Percentiles rank a stretch among this genome's conserved stretches.
Evolutionary conservation across 177 flowering plant species (phyloP).

Genomic region (Tripterygium wilfordii): DNA sequence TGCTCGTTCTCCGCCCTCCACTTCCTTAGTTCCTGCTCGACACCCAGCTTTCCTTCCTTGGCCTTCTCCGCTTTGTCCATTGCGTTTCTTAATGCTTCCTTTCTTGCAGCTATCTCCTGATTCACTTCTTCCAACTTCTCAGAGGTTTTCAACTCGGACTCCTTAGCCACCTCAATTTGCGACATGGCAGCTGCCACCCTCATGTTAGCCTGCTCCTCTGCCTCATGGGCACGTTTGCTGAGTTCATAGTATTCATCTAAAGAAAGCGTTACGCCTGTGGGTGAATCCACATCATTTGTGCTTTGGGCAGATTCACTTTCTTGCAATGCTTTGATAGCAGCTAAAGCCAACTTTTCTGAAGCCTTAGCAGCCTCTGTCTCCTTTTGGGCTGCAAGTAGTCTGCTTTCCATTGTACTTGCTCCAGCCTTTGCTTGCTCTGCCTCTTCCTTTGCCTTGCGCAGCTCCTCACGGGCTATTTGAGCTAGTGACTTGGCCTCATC

Average conservation of each 20-base stretch:
- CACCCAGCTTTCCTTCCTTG: constrained; percentile 77
- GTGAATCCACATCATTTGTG: constrained; percentile 29
- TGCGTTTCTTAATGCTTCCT: constrained; percentile 50
- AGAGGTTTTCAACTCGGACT: constrained; percentile 56
- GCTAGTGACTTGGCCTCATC: constrained; percentile 62
- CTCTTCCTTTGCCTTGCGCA: constrained; percentile 68
- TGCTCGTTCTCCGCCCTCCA: constrained; percentile 92
- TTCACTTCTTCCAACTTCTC: constrained; percentile 60
- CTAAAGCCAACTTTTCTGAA: constrained; percentile 75
- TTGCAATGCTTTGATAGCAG: constrained; percentile 74
- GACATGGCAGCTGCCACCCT: constrained; percentile 65
- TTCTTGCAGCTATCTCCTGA: constrained; percentile 43
- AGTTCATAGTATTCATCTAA: constrained; percentile 78
- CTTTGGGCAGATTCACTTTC: constrained; percentile 61
- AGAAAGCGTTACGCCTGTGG: constrained; percentile 63
- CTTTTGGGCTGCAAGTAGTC: constrained; percentile 74
- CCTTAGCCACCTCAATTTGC: constrained; percentile 73
- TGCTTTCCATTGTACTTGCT: constrained; percentile 56
- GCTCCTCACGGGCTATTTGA: constrained; percentile 52
- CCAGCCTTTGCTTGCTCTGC: constrained; percentile 76
- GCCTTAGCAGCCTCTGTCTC: constrained; percentile 92
- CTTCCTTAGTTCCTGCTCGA: constrained; percentile 85
- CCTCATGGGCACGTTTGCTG: constrained; percentile 79
- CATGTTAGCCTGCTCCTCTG: constrained; percentile 73
- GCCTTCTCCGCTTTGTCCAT: constrained; percentile 74